Conservation (phyloP, 2,329 filamentous ascomycete species). For the Aspergillus ruber region DNA sequence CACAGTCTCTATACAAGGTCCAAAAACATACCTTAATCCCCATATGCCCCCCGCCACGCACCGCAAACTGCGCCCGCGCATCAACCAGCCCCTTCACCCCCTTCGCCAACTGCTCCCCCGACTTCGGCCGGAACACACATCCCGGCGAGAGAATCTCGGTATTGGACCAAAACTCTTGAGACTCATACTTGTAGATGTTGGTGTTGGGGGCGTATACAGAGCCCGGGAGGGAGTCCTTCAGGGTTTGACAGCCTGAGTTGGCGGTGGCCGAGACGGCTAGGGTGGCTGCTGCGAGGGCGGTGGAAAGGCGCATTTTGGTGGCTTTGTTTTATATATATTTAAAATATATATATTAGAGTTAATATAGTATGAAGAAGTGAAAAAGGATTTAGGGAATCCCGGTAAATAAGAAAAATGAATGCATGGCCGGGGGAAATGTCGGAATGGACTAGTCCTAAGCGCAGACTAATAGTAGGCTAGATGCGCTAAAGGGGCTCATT, state of each 20-base stretch:
- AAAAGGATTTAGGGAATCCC: neutral
- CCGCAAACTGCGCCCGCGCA: conserved; percentile 23
- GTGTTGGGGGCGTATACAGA: conserved; percentile 17
- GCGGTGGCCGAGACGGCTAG: conserved; percentile 6
- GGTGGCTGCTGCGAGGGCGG: neutral
- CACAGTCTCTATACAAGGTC: no score
- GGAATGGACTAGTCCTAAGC: no score
- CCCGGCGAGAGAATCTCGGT: conserved; percentile 27
- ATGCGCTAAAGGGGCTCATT: no score
- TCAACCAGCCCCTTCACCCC: conserved; percentile 16
- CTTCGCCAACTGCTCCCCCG: conserved; percentile 17
- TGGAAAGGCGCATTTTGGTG: conserved; percentile 12
- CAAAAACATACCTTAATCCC: conserved; percentile 19
- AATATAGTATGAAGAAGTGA: neutral
- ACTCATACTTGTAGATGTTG: conserved; percentile 25
- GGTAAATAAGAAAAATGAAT: no score
- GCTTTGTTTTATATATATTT: neutral
- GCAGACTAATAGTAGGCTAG: no score
- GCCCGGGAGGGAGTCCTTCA: conserved; percentile 10
- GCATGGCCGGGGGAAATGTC: no score
- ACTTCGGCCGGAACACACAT: conserved; percentile 30
- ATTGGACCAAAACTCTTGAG: conserved; percentile 30
- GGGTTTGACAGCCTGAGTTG: conserved; percentile 13
- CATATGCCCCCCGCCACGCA: conserved; percentile 31
- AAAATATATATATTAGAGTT: neutral